phyloP scores from a whole-genome alignment of 192 early-diverging fungal species.

The Gryganskiella cystojenkinii region DNA sequence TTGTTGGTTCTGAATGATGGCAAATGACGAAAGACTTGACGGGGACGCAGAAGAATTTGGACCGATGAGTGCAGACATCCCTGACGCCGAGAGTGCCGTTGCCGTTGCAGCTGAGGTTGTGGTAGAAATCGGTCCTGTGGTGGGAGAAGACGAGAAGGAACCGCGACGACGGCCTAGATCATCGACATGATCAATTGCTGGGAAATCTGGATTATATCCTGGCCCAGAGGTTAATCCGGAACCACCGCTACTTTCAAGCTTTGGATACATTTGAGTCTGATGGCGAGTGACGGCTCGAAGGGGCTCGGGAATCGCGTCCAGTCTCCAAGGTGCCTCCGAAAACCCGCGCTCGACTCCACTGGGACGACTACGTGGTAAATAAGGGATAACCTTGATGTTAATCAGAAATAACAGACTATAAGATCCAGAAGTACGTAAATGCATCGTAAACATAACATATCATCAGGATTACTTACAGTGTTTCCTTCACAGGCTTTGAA shows the following conservation, averaged over 20 bases:
- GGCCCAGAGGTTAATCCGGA: no score
- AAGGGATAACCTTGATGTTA: background rate
- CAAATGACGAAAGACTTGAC: conserved; percentile 42
- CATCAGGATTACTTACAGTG: no score
- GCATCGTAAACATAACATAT: no score
- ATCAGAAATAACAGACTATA: background rate
- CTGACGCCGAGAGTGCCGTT: background rate
- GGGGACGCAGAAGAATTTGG: background rate
- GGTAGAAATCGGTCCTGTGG: background rate
- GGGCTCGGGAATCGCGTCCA: conserved; percentile 44
- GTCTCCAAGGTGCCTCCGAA: conserved; percentile 35
- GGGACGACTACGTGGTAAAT: conserved; percentile 7
- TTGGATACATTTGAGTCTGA: conserved; percentile 47
- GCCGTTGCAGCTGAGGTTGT: background rate
- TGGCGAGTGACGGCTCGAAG: conserved; percentile 37
- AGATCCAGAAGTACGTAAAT: background rate
- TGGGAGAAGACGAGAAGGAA: background rate
- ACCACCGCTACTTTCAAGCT: conserved; percentile 15
- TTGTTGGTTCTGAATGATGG: conserved; percentile 57
- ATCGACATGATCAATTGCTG: background rate
- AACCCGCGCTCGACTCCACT: conserved; percentile 14
- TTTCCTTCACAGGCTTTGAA: conserved; percentile 47
- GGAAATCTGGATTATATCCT: no score
- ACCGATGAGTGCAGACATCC: background rate
- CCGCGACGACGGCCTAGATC: no score